Conservation (phyloP, 352 stramenopile species). For the Phytopythium mirpurense region DNA sequence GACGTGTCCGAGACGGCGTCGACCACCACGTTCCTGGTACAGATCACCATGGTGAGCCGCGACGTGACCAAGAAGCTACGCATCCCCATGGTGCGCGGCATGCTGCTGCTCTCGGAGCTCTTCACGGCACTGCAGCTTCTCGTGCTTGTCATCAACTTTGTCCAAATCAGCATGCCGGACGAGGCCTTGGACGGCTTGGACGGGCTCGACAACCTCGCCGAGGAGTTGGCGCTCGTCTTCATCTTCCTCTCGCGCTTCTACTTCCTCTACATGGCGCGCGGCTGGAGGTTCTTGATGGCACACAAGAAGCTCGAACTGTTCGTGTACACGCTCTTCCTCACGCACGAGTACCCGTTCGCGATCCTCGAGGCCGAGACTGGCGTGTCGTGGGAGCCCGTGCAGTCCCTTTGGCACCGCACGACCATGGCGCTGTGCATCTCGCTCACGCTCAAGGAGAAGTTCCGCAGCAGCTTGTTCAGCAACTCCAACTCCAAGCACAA, state of each 20-base stretch:
- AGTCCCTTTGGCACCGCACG: conserved; percentile 24
- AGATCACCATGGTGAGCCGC: conserved; percentile 28
- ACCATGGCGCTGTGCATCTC: conserved; percentile 18
- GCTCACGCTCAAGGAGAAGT: conserved; percentile 8
- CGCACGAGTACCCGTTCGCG: conserved; percentile 33
- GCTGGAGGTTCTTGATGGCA: conserved; percentile 4
- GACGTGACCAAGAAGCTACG: conserved; percentile 18
- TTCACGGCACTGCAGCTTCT: not conserved
- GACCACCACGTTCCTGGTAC: conserved; percentile 27
- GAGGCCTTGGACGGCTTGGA: not conserved
- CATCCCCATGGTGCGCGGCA: conserved; percentile 18
- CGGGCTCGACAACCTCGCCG: conserved; percentile 13
- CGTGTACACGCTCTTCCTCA: conserved; percentile 20
- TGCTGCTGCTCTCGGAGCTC: not conserved
- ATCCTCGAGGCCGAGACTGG: conserved; percentile 17
- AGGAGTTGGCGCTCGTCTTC: conserved; percentile 16
- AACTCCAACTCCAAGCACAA: not conserved
- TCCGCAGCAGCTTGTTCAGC: not conserved
- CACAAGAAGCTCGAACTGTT: conserved; percentile 15
- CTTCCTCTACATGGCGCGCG: conserved; percentile 15
- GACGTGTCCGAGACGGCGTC: conserved; percentile 31
- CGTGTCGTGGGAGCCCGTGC: conserved; percentile 21
- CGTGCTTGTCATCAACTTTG: conserved; percentile 9
- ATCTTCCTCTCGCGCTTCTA: conserved; percentile 25
- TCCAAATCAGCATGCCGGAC: conserved; percentile 3